Evolutionary conservation across 768 basidiomycete species (phyloP).

Genomic region (Clitopilus hobsonii): DNA sequence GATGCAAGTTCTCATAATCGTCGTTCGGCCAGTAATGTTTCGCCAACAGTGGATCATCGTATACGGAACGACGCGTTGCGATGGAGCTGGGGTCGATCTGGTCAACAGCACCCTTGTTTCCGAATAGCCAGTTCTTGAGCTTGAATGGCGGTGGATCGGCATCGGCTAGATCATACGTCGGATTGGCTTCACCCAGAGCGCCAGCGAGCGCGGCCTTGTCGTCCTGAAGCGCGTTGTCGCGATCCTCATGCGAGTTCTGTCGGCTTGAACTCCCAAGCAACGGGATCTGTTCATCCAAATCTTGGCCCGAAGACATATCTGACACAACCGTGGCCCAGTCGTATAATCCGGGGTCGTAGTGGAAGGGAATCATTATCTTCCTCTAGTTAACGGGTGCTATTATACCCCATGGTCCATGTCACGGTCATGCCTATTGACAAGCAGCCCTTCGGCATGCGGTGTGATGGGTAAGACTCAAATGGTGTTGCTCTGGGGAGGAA

Average conservation of each 20-base stretch:
- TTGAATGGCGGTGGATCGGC: conserved; percentile 30
- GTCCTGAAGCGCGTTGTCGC: neutral
- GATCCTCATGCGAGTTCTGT: neutral
- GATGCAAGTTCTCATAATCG: conserved; percentile 50
- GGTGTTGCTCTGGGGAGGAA: neutral
- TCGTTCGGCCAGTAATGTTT: conserved; percentile 44
- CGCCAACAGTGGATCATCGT: conserved; percentile 43
- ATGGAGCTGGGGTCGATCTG: conserved; percentile 30
- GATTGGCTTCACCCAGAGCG: neutral
- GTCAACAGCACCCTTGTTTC: conserved; percentile 13
- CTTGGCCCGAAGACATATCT: neutral
- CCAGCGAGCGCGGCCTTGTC: neutral
- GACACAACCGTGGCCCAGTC: neutral
- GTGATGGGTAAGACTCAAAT: too few species aligned
- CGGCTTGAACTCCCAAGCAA: neutral
- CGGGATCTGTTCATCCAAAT: neutral
- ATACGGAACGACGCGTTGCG: conserved; percentile 48
- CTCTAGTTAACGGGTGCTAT: neutral
- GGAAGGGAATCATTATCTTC: neutral
- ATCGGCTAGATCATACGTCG: conserved; percentile 27
- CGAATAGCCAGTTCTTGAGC: conserved; percentile 28
- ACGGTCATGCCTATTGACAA: too few species aligned
- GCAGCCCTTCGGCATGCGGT: too few species aligned
- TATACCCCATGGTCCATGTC: neutral
- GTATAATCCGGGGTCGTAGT: neutral